Conservation (phyloP, 2,329 filamentous ascomycete species). For the Cytospora piceicola region DNA sequence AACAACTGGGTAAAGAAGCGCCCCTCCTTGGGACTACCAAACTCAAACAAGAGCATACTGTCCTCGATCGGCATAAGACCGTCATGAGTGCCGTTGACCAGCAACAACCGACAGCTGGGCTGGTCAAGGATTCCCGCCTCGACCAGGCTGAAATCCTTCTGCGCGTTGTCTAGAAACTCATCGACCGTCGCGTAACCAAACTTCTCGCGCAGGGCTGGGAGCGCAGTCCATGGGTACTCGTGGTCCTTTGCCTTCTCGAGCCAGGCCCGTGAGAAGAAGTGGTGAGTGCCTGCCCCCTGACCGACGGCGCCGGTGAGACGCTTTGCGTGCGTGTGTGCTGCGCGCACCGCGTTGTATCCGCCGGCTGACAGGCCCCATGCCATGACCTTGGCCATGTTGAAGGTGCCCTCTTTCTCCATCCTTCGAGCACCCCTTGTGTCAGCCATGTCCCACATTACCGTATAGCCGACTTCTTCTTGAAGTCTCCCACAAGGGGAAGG, state of each 20-base stretch:
- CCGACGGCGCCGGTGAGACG: conserved; percentile 60
- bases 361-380: conserved; percentile 69
- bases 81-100: conserved; percentile 63
- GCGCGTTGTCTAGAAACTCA: conserved; percentile 58
- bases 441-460: conserved; percentile 16
- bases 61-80: conserved; percentile 67
- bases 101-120: conserved; percentile 59
- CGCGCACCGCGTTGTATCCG: conserved; percentile 69
- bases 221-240: conserved; percentile 65
- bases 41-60: conserved; percentile 65
- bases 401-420: conserved; percentile 49
- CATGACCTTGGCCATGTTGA: conserved; percentile 60
- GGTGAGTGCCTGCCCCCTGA: conserved; percentile 66
- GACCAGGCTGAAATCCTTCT: conserved; percentile 66
- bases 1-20: conserved; percentile 64
- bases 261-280: conserved; percentile 64
- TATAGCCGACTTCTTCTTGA: neutral
- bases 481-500: conserved; percentile 45
- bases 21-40: conserved; percentile 67
- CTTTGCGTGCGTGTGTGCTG: conserved; percentile 67
- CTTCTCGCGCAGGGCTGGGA: conserved; percentile 62
- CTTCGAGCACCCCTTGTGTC: neutral
- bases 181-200: conserved; percentile 62
- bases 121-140: conserved; percentile 60
- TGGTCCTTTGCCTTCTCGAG: conserved; percentile 65